Evolutionary conservation across 2,329 filamentous ascomycete genomes (phyloP).

Genomic region (Colletotrichum falcatum): DNA sequence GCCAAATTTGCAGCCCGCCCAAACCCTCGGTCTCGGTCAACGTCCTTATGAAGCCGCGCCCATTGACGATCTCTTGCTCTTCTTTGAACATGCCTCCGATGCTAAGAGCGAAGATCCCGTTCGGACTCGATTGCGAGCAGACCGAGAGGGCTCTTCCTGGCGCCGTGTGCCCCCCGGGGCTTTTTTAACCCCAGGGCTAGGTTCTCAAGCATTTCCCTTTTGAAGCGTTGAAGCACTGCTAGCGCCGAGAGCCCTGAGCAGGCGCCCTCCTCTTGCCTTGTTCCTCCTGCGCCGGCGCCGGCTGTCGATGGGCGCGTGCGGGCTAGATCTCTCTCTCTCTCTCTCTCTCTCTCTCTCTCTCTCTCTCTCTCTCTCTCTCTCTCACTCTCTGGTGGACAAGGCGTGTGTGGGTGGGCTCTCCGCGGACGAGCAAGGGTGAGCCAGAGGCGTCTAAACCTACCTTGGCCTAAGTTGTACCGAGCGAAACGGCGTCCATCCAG

Average conservation of each 20-base stretch:
- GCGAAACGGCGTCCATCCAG: conserved; percentile 39
- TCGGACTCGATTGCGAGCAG: not conserved
- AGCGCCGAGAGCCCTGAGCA: conserved; percentile 17
- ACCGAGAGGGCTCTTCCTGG: too few relatives aligned
- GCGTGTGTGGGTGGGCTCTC: conserved; percentile 2
- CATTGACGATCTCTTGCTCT: conserved; percentile 14
- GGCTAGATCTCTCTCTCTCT: conserved; percentile 20
- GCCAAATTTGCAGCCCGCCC: not conserved
- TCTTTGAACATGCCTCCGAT: not conserved
- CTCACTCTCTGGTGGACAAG: conserved; percentile 12
- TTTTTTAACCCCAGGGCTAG: too few relatives aligned
- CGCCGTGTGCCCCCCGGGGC: too few relatives aligned
- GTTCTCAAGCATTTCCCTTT: too few relatives aligned
- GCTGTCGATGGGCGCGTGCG: conserved; percentile 18
- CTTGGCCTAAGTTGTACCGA: conserved; percentile 22
- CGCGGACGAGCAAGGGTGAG: conserved; percentile 1
- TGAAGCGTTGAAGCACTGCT: conserved; percentile 31
- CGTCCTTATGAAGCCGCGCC: conserved; percentile 3
- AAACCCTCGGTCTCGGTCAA: conserved; percentile 7
- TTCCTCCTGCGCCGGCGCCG: not conserved
- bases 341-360: too few relatives aligned
- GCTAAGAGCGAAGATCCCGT: conserved; percentile 5
- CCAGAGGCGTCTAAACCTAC: conserved; percentile 1
- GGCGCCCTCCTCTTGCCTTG: not conserved
- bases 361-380: not conserved